A percentile compares a stretch with the other conserved stretches of the same genome.
These are phyloP conservation scores for Mycena leptocephala DNA, from an alignment of 768 basidiomycete genomes.

Conservation along the genomic window DNA sequence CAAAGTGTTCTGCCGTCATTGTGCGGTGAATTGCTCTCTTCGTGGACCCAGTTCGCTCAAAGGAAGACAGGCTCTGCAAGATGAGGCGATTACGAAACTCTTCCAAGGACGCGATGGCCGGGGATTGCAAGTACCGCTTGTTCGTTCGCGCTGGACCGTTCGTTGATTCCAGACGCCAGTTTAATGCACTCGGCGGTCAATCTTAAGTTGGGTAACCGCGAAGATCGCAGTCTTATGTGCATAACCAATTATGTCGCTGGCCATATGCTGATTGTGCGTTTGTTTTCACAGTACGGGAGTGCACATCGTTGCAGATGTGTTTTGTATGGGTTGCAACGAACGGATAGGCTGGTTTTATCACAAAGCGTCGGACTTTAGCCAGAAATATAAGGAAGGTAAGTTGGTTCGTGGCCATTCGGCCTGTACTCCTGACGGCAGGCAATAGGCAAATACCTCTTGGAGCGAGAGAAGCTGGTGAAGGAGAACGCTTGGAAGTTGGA, in stretches of 20 bases:
- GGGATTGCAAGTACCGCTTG: constrained; percentile 72
- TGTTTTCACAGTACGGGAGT: constrained; percentile 75
- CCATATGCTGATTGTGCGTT: constrained; percentile 9
- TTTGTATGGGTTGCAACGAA: constrained; percentile 85
- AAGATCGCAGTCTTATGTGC: constrained; percentile 84
- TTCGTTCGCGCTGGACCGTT: not conserved
- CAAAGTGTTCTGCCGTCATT: constrained; percentile 79
- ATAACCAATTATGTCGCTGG: constrained; percentile 20
- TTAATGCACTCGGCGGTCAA: constrained; percentile 86
- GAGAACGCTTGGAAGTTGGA: constrained; percentile 87
- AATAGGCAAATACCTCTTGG: constrained; percentile 85
- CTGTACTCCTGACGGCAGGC: not conserved
- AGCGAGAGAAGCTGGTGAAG: constrained; percentile 85
- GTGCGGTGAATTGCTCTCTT: constrained; percentile 56
- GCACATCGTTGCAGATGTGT: constrained; percentile 87
- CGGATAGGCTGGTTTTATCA: constrained; percentile 89
- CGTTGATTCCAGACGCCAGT: constrained; percentile 53
- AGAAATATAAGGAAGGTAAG: constrained; percentile 91
- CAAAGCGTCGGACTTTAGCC: constrained; percentile 80
- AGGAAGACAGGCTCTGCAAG: constrained; percentile 76
- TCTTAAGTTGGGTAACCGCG: constrained; percentile 79
- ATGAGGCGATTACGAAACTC: constrained; percentile 88
- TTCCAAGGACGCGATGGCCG: constrained; percentile 89
- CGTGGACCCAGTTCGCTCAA: not conserved
- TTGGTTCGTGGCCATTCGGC: not conserved